A percentile compares a stretch with the other conserved stretches of the same genome.
These are phyloP conservation scores for Fusarium torulosum DNA, from an alignment of 2,329 filamentous ascomycete genomes.

Conservation along the genomic window DNA sequence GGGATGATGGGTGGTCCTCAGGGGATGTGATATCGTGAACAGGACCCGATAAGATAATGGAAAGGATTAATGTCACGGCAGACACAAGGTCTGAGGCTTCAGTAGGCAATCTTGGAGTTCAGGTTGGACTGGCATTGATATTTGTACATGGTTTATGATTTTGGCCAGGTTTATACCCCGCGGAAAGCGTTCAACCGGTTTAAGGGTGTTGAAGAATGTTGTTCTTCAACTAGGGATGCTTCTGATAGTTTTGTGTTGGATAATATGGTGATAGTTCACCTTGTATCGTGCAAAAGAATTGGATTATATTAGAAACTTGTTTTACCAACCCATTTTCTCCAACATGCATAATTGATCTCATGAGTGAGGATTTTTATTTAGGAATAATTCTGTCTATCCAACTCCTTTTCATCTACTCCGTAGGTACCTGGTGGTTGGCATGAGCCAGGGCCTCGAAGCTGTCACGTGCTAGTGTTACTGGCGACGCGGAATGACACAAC, in stretches of 20 bases:
- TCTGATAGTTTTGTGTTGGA: conserved; percentile 26
- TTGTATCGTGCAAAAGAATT: conserved; percentile 35
- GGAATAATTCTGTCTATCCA: no score
- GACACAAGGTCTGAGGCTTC: conserved; percentile 14
- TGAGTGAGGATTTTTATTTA: not conserved
- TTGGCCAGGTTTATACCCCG: conserved; percentile 52
- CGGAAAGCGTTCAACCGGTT: conserved; percentile 46
- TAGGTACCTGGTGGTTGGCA: no score
- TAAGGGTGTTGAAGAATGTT: conserved; percentile 31
- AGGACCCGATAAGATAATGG: conserved; percentile 6
- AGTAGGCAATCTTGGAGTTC: conserved; percentile 38
- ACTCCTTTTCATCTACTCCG: no score
- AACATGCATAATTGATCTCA: no score
- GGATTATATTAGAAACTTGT: conserved; percentile 20
- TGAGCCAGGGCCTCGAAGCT: not conserved
- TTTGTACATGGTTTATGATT: conserved; percentile 32
- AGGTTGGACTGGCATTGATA: conserved; percentile 24
- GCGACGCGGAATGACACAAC: conserved; percentile 51
- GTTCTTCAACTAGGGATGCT: conserved; percentile 14
- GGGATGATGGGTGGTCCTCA: conserved; percentile 66
- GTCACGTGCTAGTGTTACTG: conserved; percentile 50
- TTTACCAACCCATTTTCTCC: not conserved
- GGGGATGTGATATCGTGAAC: conserved; percentile 56
- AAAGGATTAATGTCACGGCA: conserved; percentile 25
- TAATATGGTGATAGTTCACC: conserved; percentile 14